These are phyloP conservation scores for Anisodus tanguticus DNA, from an alignment of 257 asterid genomes.

Conservation along the genomic window DNA sequence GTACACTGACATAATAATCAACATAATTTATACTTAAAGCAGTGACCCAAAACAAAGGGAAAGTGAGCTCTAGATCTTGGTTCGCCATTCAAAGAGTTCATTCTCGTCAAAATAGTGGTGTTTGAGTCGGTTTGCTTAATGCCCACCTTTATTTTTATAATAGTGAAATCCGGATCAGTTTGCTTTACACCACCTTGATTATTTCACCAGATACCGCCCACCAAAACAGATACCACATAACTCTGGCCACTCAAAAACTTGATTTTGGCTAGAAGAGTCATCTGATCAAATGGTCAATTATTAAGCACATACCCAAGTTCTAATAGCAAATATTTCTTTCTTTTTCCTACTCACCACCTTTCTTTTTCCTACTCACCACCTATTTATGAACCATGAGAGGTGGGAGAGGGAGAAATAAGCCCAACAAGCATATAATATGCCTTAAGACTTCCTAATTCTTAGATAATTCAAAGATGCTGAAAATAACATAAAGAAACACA, in stretches of 20 bases:
- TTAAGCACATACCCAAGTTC: not conserved
- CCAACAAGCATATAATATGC: not conserved
- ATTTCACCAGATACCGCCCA: not conserved
- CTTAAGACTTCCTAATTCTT: not conserved
- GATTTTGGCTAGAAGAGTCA: too few relatives aligned
- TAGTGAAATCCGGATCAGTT: not conserved
- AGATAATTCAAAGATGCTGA: not conserved
- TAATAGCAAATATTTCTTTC: not conserved
- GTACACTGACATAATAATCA: not conserved
- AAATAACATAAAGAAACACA: not conserved
- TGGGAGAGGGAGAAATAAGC: not conserved
- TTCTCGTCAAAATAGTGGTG: too few relatives aligned
- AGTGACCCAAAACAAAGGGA: too few relatives aligned
- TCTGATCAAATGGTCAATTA: too few relatives aligned
- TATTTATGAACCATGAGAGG: not conserved
- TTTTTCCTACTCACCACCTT: not conserved
- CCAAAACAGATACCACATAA: not conserved
- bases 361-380: not conserved
- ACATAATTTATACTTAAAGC: too few relatives aligned
- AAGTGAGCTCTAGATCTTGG: too few relatives aligned
- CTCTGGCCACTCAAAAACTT: too few relatives aligned
- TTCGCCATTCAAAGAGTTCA: not conserved
- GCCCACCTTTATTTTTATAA: not conserved
- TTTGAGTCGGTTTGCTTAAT: too few relatives aligned
- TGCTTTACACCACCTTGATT: not conserved